A percentile compares a stretch with the other conserved stretches of the same genome.
phyloP scores from a whole-genome alignment of 1,284 basidiomycete genomes.

The Boletus semigastroideus region DNA sequence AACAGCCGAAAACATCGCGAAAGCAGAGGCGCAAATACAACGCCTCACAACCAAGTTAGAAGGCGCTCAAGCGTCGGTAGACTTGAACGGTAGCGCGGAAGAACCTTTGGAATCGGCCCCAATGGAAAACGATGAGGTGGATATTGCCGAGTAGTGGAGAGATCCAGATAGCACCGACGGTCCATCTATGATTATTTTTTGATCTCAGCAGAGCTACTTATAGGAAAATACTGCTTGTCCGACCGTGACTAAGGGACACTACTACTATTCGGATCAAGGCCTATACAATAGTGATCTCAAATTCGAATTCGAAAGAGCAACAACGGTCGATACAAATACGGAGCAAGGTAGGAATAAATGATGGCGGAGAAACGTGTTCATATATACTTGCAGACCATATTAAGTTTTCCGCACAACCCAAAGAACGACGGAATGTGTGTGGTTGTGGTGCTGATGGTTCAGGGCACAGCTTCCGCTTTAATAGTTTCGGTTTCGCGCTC shows the following conservation, averaged over 20 bases:
- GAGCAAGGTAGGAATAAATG: conserved; percentile 39
- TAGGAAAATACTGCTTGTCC: conserved; percentile 13
- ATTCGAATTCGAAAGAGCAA: conserved; percentile 30
- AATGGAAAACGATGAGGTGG: conserved; percentile 34
- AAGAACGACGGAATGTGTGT: conserved; percentile 24
- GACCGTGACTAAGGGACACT: conserved; percentile 12
- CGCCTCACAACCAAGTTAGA: conserved; percentile 56
- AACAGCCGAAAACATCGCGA: conserved; percentile 72
- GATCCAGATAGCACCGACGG: conserved; percentile 5
- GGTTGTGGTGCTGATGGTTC: conserved; percentile 22
- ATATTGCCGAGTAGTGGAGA: conserved; percentile 38
- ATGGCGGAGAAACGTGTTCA: conserved; percentile 30
- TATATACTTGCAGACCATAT: conserved; percentile 35
- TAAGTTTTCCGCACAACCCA: conserved; percentile 33
- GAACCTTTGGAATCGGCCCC: conserved; percentile 50
- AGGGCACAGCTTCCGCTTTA: conserved; percentile 44
- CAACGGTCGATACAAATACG: conserved; percentile 35
- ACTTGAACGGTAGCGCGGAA: conserved; percentile 48
- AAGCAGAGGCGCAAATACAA: conserved; percentile 79
- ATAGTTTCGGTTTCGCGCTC: conserved; percentile 49
- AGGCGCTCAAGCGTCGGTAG: conserved; percentile 31
- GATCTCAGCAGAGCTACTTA: conserved; percentile 20
- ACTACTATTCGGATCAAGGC: conserved; percentile 34
- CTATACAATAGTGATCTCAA: conserved; percentile 35
- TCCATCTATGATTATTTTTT: conserved; percentile 14